Conservation (phyloP, 257 asterid genomes). For the Capsicum pubescens region DNA sequence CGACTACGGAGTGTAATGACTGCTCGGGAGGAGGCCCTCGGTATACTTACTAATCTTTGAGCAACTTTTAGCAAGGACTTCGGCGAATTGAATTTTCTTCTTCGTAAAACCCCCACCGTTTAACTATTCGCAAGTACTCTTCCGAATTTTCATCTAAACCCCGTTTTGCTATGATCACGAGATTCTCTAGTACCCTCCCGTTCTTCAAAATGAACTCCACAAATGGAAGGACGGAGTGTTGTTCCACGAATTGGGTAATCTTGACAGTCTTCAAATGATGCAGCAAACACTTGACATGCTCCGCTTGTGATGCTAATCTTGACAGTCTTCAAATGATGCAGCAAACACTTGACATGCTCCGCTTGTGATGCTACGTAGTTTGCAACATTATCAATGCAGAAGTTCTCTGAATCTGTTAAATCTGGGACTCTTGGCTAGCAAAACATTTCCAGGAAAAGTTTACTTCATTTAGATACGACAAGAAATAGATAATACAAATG, state of each 20-base stretch:
- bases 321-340: too few species aligned
- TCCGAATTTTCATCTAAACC: background rate
- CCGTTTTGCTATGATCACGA: conserved; percentile 1
- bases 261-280: conserved; percentile 23
- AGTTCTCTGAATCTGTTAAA: background rate
- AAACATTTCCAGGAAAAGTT: background rate
- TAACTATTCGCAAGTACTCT: too few species aligned
- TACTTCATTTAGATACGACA: background rate
- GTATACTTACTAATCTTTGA: conserved; percentile 17
- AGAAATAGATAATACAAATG: background rate
- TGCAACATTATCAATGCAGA: background rate
- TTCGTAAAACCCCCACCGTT: too few species aligned
- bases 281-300: background rate
- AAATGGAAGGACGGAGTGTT: background rate
- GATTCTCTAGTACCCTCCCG: conserved; percentile 15
- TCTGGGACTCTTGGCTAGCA: background rate
- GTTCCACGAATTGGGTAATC: conserved; percentile 4
- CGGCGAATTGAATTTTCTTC: too few species aligned
- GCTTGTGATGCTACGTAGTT: background rate
- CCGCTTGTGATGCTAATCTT: background rate
- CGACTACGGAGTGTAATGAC: background rate
- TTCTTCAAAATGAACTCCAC: conserved; percentile 29
- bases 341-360: too few species aligned
- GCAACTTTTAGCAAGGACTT: background rate
- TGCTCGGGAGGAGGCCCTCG: conserved; percentile 25